These are phyloP conservation scores for Babesia divergens DNA, from an alignment of 169 alveolate species.

Conservation along the genomic window DNA sequence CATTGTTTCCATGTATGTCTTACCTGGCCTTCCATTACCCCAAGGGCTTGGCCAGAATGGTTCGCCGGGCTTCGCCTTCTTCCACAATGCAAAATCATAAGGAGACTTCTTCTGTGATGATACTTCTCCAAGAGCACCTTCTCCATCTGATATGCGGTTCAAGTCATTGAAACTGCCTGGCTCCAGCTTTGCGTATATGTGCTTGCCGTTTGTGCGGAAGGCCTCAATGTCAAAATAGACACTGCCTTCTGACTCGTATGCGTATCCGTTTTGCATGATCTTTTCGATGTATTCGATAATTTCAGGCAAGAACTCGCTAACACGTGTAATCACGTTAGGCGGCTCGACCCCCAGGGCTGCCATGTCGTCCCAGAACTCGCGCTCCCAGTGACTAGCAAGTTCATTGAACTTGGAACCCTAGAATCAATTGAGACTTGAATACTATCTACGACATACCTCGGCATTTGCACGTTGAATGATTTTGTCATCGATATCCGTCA, in stretches of 20 bases:
- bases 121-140: conserved; percentile 87
- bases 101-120: conserved; percentile 88
- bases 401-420: conserved; percentile 72
- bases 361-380: conserved; percentile 88
- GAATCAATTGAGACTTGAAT: not conserved
- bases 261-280: conserved; percentile 90
- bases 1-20: not conserved
- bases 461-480: conserved; percentile 84
- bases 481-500: conserved; percentile 98
- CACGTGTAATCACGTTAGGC: conserved; percentile 94
- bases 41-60: conserved; percentile 98
- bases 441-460: conserved; percentile 28
- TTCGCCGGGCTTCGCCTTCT: conserved; percentile 92
- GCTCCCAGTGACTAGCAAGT: conserved; percentile 90
- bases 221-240: conserved; percentile 93
- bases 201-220: conserved; percentile 81
- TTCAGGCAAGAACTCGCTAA: conserved; percentile 93
- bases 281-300: conserved; percentile 87
- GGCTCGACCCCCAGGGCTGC: conserved; percentile 84
- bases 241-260: conserved; percentile 92
- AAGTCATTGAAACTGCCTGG: conserved; percentile 85
- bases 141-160: conserved; percentile 86
- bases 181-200: conserved; percentile 90
- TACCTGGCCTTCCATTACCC: conserved; percentile 98
- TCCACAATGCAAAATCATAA: conserved; percentile 98